These are phyloP conservation scores for Aciculosporium take DNA, from an alignment of 2,329 filamentous ascomycete genomes.

Conservation along the genomic window DNA sequence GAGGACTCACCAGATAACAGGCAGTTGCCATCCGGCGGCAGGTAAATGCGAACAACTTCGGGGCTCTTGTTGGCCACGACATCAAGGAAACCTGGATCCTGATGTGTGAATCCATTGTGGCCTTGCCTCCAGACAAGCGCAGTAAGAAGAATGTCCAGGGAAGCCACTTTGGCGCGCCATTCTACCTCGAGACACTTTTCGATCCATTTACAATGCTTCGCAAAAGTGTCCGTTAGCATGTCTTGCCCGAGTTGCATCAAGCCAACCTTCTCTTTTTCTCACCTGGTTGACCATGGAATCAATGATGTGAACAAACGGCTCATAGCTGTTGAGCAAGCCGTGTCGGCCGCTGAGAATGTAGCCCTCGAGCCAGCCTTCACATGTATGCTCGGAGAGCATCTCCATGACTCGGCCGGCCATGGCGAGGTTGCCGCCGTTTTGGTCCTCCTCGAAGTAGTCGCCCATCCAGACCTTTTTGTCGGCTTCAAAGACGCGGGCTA, in stretches of 20 bases:
- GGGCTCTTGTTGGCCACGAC: conserved; percentile 69
- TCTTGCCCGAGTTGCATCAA: neutral
- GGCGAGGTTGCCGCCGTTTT: conserved; percentile 58
- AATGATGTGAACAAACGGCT: conserved; percentile 71
- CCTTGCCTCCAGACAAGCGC: conserved; percentile 72
- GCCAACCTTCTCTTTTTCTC: conserved; percentile 11
- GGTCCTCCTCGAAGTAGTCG: conserved; percentile 63
- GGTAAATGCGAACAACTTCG: conserved; percentile 66
- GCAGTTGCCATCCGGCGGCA: conserved; percentile 68
- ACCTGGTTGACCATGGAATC: conserved; percentile 73
- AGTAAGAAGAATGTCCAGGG: conserved; percentile 66
- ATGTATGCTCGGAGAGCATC: conserved; percentile 70
- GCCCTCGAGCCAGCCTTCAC: conserved; percentile 68
- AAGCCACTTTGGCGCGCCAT: conserved; percentile 60
- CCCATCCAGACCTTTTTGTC: conserved; percentile 72
- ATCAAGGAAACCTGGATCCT: conserved; percentile 68
- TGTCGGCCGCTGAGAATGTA: conserved; percentile 64
- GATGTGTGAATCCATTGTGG: conserved; percentile 73
- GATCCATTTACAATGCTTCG: conserved; percentile 67
- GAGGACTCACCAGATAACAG: conserved; percentile 41
- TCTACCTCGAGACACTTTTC: conserved; percentile 70
- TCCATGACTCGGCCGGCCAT: conserved; percentile 63
- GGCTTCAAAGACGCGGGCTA: conserved; percentile 54
- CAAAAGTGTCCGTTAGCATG: conserved; percentile 5
- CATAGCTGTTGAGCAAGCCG: conserved; percentile 66